Percentiles rank a stretch among this genome's conserved stretches.
These are phyloP conservation scores for Penicillium glabrum DNA, from an alignment of 2,329 filamentous ascomycete species.

Conservation along the genomic window DNA sequence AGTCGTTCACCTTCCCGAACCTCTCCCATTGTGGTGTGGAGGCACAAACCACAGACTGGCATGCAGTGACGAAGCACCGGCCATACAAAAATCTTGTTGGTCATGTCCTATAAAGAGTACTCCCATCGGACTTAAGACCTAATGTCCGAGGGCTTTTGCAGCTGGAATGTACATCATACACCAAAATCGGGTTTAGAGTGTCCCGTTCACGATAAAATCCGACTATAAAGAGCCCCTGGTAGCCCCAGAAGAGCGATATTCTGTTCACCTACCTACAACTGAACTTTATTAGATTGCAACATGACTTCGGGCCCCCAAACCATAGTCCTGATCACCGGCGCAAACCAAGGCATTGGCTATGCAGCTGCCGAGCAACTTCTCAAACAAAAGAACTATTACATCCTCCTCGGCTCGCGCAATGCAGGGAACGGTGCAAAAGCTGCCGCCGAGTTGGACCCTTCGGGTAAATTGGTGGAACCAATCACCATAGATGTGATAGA, in stretches of 20 bases:
- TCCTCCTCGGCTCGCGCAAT: slow-evolving; percentile 16
- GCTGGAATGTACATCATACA: not conserved
- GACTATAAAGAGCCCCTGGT: not conserved
- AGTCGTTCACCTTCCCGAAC: too few relatives aligned
- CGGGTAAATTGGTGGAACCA: slow-evolving; percentile 7
- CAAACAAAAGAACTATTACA: slow-evolving; percentile 3
- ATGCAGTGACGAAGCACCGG: too few relatives aligned
- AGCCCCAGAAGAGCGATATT: not conserved
- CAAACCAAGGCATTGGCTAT: slow-evolving; percentile 16
- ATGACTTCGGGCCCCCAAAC: slow-evolving; percentile 3
- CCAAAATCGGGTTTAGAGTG: not conserved
- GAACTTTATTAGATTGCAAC: not conserved
- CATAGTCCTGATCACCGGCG: slow-evolving; percentile 14
- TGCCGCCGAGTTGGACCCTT: slow-evolving; percentile 10
- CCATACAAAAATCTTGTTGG: too few relatives aligned
- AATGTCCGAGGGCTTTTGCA: not conserved
- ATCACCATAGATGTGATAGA: slow-evolving; percentile 50
- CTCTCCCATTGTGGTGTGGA: too few relatives aligned
- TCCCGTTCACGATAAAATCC: not conserved
- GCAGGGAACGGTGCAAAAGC: slow-evolving; percentile 19
- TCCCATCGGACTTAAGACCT: not conserved
- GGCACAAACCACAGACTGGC: too few relatives aligned
- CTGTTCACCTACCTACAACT: not conserved
- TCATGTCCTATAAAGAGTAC: too few relatives aligned
- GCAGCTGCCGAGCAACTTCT: slow-evolving; percentile 11